Base-by-base conservation (phyloP, 306 rosid species). In the Glycine latifolia region DNA sequence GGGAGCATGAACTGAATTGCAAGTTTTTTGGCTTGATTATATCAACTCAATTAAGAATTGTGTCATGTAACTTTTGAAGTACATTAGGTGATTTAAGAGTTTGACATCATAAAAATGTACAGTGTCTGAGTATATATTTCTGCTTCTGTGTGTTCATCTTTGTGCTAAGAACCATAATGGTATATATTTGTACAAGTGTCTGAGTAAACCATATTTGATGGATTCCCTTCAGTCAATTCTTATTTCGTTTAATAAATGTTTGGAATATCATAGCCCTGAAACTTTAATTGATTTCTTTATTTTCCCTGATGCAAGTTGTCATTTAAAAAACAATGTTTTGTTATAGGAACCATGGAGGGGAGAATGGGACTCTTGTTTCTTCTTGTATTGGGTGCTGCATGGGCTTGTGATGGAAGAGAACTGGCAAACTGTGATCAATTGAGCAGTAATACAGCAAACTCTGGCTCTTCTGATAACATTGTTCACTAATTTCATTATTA, bases 321-420 rank as follows among this genome's bases (percentile, higher is more conserved):
- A 5, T 4, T 15, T 26, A 4, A 10, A 2, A 71, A 39, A 11
- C 20, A 4, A 37, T 35, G 60, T 31, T 67, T 53, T 74, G 72
- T 61, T 72, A 62, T 73, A 88, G 92, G 89, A 76, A 83, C 56
- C 71, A 91, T 94, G 94, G 87, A 79, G 79, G 47, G 39, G 84
- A 85, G 88, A 83, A 70, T 85, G 77, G 91, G 89, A 75, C 54
- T 93, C 2, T 63, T 91, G 55, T 77, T 93, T 85, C 87, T 90
- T 77, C 58, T 89, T 35, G 67, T 88, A 70, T 55, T 91, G 82
- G 85, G 86, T 79, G 87, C 81, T 82, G 76, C 86, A 46, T 89
- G 90, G 92, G 78, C 79, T 62, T 87, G 91, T 87, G 92, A 84
- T 84, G 92, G 91, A 67, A 88, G 85, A 73, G 81, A 78, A 26